phyloP scores from a whole-genome alignment of 495 filamentous ascomycete species.

The Talaromyces liani region DNA sequence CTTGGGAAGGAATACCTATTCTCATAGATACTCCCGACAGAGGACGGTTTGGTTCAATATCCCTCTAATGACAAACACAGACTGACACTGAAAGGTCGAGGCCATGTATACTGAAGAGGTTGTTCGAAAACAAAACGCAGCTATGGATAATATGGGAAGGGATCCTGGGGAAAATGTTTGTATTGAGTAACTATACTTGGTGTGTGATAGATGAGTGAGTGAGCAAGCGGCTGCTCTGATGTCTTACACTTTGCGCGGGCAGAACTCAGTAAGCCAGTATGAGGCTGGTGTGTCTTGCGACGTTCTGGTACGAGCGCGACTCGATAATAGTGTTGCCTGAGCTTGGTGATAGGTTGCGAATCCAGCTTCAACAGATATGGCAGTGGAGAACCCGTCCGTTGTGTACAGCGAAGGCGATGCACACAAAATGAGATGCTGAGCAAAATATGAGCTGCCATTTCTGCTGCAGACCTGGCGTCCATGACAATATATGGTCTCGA shows the following conservation, averaged over 20 bases:
- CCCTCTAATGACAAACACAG: constrained; percentile 47
- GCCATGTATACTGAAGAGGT: constrained; percentile 47
- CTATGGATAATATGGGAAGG: background rate
- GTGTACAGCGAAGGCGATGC: background rate
- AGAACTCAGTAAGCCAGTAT: background rate
- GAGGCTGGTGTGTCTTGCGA: background rate
- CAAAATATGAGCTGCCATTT: background rate
- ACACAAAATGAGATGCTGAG: background rate
- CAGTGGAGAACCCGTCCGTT: background rate
- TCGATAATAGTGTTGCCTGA: background rate
- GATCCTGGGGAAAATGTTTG: background rate
- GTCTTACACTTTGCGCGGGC: background rate
- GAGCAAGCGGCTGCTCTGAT: background rate
- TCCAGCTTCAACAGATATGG: background rate
- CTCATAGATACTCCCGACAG: constrained; percentile 14
- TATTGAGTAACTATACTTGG: background rate
- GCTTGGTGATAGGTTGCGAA: background rate
- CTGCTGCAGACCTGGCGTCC: background rate
- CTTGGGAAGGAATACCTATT: constrained; percentile 18
- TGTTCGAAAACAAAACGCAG: background rate
- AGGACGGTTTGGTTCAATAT: constrained; percentile 25
- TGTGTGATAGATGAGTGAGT: background rate
- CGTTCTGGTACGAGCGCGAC: background rate
- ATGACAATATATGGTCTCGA: background rate
- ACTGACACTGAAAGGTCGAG: constrained; percentile 38